phyloP scores from a whole-genome alignment of 805 yeast species.

The Saturnispora galanensis region DNA sequence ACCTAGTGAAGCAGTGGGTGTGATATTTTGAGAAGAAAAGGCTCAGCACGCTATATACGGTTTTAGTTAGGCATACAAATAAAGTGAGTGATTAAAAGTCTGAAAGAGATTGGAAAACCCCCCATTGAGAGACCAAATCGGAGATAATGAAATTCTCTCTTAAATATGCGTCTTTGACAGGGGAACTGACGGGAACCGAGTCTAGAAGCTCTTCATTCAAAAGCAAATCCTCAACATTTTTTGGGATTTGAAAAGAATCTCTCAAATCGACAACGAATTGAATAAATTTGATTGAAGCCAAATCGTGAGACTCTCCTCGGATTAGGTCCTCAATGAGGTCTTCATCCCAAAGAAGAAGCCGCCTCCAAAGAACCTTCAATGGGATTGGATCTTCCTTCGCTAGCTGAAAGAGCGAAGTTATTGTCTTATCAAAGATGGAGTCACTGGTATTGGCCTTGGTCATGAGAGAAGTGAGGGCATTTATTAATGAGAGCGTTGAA shows the following conservation, averaged over 20 bases:
- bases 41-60: too few relatives aligned
- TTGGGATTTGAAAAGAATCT: not conserved
- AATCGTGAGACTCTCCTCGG: not conserved
- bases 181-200: too few relatives aligned
- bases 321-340: not conserved
- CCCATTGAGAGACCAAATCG: too few relatives aligned
- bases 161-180: too few relatives aligned
- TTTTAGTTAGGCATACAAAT: too few relatives aligned
- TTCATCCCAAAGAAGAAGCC: constrained; percentile 1
- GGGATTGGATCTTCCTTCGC: not conserved
- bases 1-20: too few relatives aligned
- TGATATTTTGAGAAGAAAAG: too few relatives aligned
- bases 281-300: not conserved
- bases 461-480: not conserved
- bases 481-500: not conserved
- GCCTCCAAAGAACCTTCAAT: not conserved
- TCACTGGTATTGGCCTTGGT: not conserved
- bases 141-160: too few relatives aligned
- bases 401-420: not conserved
- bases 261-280: not conserved
- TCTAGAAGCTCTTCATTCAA: not conserved
- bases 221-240: not conserved
- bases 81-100: too few relatives aligned
- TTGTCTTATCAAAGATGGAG: not conserved
- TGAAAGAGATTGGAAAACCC: too few relatives aligned